Base-by-base conservation (phyloP, 2,329 filamentous ascomycete species). In the Beauveria sp. region DNA sequence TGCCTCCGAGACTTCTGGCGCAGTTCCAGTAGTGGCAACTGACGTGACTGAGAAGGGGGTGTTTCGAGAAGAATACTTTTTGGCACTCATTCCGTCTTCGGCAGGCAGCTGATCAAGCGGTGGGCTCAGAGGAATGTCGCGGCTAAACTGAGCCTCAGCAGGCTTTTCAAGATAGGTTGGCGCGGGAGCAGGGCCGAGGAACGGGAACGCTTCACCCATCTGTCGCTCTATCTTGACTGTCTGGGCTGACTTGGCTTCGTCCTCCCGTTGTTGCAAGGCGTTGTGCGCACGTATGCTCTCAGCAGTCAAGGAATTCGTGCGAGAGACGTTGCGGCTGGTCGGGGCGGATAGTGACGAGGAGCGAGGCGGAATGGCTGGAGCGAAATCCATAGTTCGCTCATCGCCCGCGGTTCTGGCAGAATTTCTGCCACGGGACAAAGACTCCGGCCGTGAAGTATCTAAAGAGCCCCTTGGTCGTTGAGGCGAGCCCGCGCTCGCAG, bases 31-130 rank as follows among this genome's bases (percentile, higher is more conserved):
- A n/a, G 83, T 85, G 59, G 86, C 84, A 53, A 86, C 77, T 0
- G 85, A 88, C 0, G 77, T 75, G 61, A 83, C 74, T 2, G 85
- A 88, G 66, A 87, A 87, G 4, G 85, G 85, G 0, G 85, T 87
- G 64, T 81, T 81, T 64, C 83, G 79, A 6, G 80, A 77, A 6
- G 82, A 81, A 44, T 81, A 74, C 55, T 80, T 78, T 65, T 78
- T 82, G 48, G 78, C 77, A 59, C 80, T 81, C 64, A 80, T 76
- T 14, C 77, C 78, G 61, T 85, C 83, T 6, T 80, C 80, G 64
- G 82, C 37, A 34, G 28, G 80, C 14, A 76, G 77, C 63, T 84
- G 81, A 46, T 80, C 72, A 46, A 76, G 76, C 18, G 22, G 24
- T 20, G 53, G 53, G 10, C 24, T 55, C 9, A 55, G 41, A 57